phyloP scores from a whole-genome alignment of 768 basidiomycete species.

The button mushroom (Agaricus bisporus) region DNA sequence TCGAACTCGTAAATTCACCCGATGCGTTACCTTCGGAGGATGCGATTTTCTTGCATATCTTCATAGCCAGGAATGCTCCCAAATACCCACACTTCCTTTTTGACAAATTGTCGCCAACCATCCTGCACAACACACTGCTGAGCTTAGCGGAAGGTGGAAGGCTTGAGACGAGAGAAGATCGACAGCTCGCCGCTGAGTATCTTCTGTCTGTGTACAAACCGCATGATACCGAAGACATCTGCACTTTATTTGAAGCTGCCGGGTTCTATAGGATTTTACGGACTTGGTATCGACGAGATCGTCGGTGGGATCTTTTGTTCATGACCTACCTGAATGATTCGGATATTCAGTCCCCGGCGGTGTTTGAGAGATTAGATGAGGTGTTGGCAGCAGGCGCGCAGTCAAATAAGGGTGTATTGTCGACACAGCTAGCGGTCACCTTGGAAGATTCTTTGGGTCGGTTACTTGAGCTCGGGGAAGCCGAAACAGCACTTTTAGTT shows the following conservation, averaged over 20 bases:
- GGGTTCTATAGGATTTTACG: slow-evolving; percentile 91
- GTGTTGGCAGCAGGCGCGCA: slow-evolving; percentile 45
- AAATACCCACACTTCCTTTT: slow-evolving; percentile 87
- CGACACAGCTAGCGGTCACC: slow-evolving; percentile 47
- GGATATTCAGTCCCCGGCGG: slow-evolving; percentile 47
- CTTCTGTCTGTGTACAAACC: slow-evolving; percentile 90
- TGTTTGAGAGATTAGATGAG: slow-evolving; percentile 64
- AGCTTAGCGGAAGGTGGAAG: slow-evolving; percentile 74
- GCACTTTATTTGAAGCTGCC: slow-evolving; percentile 68
- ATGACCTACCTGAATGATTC: slow-evolving; percentile 72
- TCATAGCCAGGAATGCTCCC: slow-evolving; percentile 92
- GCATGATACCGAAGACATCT: slow-evolving; percentile 62
- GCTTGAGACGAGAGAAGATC: slow-evolving; percentile 79
- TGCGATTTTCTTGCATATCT: slow-evolving; percentile 86
- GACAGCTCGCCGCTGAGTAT: slow-evolving; percentile 92
- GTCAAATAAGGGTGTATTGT: slow-evolving; percentile 43
- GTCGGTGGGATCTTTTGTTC: slow-evolving; percentile 69
- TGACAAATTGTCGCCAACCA: slow-evolving; percentile 51
- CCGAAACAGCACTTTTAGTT: slow-evolving; percentile 65
- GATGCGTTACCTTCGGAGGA: slow-evolving; percentile 52
- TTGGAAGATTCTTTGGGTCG: slow-evolving; percentile 57
- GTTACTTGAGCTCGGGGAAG: slow-evolving; percentile 56
- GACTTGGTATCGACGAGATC: slow-evolving; percentile 70
- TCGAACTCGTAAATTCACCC: slow-evolving; percentile 62
- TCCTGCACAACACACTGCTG: slow-evolving; percentile 70